Evolutionary conservation across 768 basidiomycete genomes (phyloP).

Genomic region (Peribolospora kevripleyi): DNA sequence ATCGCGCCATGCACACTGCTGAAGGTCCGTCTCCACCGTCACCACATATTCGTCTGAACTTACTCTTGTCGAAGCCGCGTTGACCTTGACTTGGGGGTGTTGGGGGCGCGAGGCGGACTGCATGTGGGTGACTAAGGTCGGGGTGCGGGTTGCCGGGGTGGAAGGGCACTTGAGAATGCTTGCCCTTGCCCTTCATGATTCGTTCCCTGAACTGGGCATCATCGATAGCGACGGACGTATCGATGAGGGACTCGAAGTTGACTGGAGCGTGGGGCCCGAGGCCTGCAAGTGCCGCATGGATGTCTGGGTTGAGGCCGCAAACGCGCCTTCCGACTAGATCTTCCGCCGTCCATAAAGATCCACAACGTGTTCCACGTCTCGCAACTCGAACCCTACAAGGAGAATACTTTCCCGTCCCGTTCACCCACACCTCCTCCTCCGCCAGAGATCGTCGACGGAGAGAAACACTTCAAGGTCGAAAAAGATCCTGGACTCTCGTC

Average conservation of each 20-base stretch:
- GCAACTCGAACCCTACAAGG: slow-evolving; percentile 8
- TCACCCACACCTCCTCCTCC: slow-evolving; percentile 8
- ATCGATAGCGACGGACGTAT: neutral
- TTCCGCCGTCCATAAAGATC: slow-evolving; percentile 19
- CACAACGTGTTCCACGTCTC: slow-evolving; percentile 25
- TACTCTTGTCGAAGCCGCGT: too few species aligned
- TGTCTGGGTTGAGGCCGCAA: too few species aligned
- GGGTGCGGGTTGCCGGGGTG: too few species aligned
- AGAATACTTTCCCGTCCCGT: too few species aligned
- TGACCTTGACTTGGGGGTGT: too few species aligned
- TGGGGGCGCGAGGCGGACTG: too few species aligned
- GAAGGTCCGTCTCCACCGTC: too few species aligned
- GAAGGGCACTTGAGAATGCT: too few species aligned
- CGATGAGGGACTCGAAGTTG: neutral
- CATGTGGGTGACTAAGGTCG: too few species aligned
- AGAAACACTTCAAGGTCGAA: neutral
- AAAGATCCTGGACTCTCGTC: neutral
- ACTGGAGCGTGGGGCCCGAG: neutral
- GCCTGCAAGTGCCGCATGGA: too few species aligned
- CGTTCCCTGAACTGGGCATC: neutral
- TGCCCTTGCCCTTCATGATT: neutral
- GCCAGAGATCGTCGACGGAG: neutral
- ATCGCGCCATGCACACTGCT: neutral
- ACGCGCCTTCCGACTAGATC: slow-evolving; percentile 16
- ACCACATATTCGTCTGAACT: too few species aligned